Base-by-base conservation (phyloP, 2,329 filamentous ascomycete species). In the Fusarium sp. region DNA sequence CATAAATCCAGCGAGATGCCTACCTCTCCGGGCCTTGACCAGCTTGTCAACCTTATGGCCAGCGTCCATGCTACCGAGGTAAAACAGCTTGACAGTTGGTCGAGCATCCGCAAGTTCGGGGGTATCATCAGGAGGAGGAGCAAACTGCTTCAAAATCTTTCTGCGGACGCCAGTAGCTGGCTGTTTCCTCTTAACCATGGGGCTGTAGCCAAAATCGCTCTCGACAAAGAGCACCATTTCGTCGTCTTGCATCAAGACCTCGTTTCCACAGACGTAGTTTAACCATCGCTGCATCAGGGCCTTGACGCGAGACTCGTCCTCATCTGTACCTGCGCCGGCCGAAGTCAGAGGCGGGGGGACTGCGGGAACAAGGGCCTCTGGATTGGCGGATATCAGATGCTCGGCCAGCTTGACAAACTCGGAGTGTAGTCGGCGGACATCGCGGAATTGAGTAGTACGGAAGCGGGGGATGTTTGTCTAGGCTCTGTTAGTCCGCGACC, bases 141-240 rank as follows among this genome's bases (percentile, higher is more conserved):
- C 96, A 83, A 99, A 99, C 83, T 99, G 96, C 87, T 99, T 99
- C 81, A 99, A 87, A 70, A 98, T 93, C 86, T 98, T 98, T 80
- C 96, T 90, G 72, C 96, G 91, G 77, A 99, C 94, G 50, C 96
- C 96, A 2, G 96, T 99, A 10, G 96, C 96, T 24, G 96, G 96
- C 83, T 99, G 96, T 87, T 97, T 98, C 88, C 95, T 94, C 82
- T 96, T 93, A 56, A 98, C 92, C 79, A 98, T 93, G 2, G 96
- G 96, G 79, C 95, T 98, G 83, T 99, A 99, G 45, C 96, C 96
- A 82, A 98, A 98, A 82, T 99, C 96, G 80, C 94, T 98, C 84
- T 99, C 96, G n/a, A 99, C 95, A 79, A 99, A 99, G 69, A 98
- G 92, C 6, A 98, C 91, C 91, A 98, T 96, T 84, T 99, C 96